Evolutionary conservation across 208 protist genomes (phyloP), one percentile per base, ranked within the genome.

Genomic region (Acanthamoeba castellanii): DNA sequence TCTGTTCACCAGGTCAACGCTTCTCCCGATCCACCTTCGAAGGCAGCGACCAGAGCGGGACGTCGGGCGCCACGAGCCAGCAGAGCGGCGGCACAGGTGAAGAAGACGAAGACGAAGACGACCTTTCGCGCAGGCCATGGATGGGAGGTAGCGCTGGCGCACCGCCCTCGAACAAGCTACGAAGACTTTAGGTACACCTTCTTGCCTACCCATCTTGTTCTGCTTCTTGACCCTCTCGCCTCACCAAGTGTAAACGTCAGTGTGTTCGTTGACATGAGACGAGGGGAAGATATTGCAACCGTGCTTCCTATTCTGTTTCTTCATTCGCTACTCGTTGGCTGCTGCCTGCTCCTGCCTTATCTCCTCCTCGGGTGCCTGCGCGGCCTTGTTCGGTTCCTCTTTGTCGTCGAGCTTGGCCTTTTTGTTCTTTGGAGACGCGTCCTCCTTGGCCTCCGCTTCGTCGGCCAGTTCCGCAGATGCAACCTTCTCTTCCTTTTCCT

Each of bases 291-390:
- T 20, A 45, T 76, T 11, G 18, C 18, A 16, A 72, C 30, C 7
- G 30, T 32, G 64, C 8, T 30, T 42, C 8, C 8, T 42, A 2
- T 76, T 18, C 8, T 37, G 9, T 76, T 42, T 76, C 8, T 42
- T 20, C 37, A 7, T 42, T 37, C 13, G 1, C 34, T 42, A 76
- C 68, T 76, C 68, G 34, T 76, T 76, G 5, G 68, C 13, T 30
- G 68, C 68, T 37, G 68, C 68, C 74, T 84, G 74, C 37, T 84
- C 74, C 74, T 84, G 74, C 74, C 30, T 45, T 8, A 6, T 55
- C 68, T 76, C 68, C 34, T 30, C 68, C 8, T 3, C 30, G 6
- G 42, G 74, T 18, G 32, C 42, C 74, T 84, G 37, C 6, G 74
- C 74, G 42, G 32, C 45, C 74, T 84, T 55, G 74, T 22, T 18